A percentile compares a stretch with the other conserved stretches of the same genome.
Evolutionary conservation across 23 red algal genomes (phyloP).

Genomic region (Agarophyton chilense): DNA sequence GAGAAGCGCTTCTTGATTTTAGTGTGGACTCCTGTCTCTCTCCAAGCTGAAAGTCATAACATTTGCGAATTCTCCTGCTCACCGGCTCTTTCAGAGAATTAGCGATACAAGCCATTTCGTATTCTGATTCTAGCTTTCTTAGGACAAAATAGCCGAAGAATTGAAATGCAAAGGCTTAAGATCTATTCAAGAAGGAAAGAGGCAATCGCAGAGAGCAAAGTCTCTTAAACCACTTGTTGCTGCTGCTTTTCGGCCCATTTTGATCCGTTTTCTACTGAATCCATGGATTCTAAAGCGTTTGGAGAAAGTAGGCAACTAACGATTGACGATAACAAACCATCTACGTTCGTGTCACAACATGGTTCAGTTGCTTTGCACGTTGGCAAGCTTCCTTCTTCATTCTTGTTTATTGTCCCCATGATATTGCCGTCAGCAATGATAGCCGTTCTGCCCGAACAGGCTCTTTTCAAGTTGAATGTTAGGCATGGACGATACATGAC

Average conservation of each 20-base stretch:
- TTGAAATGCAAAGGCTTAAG: neutral
- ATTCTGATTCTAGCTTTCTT: too few relatives aligned
- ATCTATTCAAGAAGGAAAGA: neutral
- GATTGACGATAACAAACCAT: neutral
- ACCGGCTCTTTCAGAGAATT: too few relatives aligned
- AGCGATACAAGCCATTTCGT: too few relatives aligned
- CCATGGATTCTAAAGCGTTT: neutral
- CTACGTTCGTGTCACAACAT: neutral
- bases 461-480: neutral
- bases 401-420: neutral
- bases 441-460: neutral
- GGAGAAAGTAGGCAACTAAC: neutral
- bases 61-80: too few relatives aligned
- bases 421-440: slow-evolving; percentile 10
- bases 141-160: neutral
- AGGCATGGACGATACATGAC: neutral
- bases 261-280: neutral
- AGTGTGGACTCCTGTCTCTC: too few relatives aligned
- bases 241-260: neutral
- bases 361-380: neutral
- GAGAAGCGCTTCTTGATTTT: too few relatives aligned
- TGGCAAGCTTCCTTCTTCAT: slow-evolving; percentile 10
- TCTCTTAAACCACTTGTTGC: neutral
- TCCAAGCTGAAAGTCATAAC: too few relatives aligned
- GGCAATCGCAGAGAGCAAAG: neutral